Evolutionary conservation across 2,329 filamentous ascomycete species (phyloP), one percentile per base, ranked within the genome.

Genomic region (Arthrobotrys sinensis): DNA sequence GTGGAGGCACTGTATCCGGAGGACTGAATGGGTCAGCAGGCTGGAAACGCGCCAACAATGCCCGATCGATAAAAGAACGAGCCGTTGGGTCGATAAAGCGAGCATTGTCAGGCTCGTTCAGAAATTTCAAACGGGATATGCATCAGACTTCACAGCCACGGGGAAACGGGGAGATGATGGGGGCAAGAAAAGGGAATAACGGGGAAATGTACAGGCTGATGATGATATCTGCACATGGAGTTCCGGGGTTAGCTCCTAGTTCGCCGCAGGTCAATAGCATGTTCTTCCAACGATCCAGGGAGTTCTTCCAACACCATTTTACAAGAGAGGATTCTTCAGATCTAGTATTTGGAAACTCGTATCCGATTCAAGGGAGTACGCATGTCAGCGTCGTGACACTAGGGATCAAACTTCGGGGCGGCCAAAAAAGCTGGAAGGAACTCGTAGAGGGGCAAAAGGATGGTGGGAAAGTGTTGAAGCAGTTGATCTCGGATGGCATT

Each of bases 271-370:
- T 72, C 8, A 53, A 14, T 36, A 68, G 75, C 62, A 71, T 72
- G 67, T 78, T 78, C 53, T 62, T 68, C 28, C 52, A 78, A 28
- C 60, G 75, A 3, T 71, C 67, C 16, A 71, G 75, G 19, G 75
- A 78, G 36, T 68, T 60, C 12, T 40, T 78, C 45, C 75, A 78
- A 36, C 75, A 78, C 36, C 62, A 78, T 64, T 78, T 78, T 34
- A 21, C 24, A 0, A 50, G 52, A 24, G 63, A 71, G 8, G 75
- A 78, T 72, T 24, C 32, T 4, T 72, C 67, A 8, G 75, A 78
- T 46, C n/a, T 78, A 1, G 75, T 72, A 11, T 78, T 78, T 43
- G 75, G 75, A 52, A 78, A 72, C 67, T 40, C 75, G 8, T 78
- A 72, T 21, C 67, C 60, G 7, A 78, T 68, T 7, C 21, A 52